A percentile compares a stretch with the other conserved stretches of the same genome.
Conservation (phyloP, 2,329 filamentous ascomycete species). For the Ambrosiella cleistominuta region DNA sequence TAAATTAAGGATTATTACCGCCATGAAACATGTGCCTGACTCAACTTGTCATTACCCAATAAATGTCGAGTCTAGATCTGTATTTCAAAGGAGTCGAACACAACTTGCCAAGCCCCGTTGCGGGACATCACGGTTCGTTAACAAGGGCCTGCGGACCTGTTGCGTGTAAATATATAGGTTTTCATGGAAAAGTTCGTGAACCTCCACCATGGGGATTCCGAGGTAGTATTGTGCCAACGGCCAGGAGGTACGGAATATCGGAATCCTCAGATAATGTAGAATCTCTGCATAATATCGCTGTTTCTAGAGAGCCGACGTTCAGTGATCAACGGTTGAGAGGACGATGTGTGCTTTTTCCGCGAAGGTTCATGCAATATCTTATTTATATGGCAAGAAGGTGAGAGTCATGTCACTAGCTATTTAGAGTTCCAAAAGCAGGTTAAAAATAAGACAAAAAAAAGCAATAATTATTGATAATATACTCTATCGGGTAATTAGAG, state of each 20-base stretch:
- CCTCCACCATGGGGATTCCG: neutral
- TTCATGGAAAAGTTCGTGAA: neutral
- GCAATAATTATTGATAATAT: neutral
- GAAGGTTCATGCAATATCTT: too few species aligned
- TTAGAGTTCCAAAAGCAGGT: too few species aligned
- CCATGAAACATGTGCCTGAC: too few species aligned
- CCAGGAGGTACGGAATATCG: neutral
- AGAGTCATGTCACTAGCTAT: too few species aligned
- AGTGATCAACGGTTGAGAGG: neutral
- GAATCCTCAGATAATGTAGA: slow-evolving; percentile 2
- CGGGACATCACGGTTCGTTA: too few species aligned
- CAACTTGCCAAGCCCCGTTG: too few species aligned
- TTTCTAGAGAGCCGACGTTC: neutral
- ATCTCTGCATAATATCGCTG: neutral
- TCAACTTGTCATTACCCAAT: too few species aligned
- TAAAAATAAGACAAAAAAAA: neutral
- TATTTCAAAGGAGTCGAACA: too few species aligned
- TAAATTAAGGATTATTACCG: too few species aligned
- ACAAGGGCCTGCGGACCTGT: neutral
- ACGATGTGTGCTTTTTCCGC: neutral
- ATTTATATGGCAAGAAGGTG: too few species aligned
- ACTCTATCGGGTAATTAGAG: too few species aligned
- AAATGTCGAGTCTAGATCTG: too few species aligned
- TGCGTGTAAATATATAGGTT: neutral
- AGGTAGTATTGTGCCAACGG: neutral